Percentiles rank a stretch among this genome's conserved stretches.
Evolutionary conservation across 768 basidiomycete genomes (phyloP).

Genomic region (Hericium rajendrae): DNA sequence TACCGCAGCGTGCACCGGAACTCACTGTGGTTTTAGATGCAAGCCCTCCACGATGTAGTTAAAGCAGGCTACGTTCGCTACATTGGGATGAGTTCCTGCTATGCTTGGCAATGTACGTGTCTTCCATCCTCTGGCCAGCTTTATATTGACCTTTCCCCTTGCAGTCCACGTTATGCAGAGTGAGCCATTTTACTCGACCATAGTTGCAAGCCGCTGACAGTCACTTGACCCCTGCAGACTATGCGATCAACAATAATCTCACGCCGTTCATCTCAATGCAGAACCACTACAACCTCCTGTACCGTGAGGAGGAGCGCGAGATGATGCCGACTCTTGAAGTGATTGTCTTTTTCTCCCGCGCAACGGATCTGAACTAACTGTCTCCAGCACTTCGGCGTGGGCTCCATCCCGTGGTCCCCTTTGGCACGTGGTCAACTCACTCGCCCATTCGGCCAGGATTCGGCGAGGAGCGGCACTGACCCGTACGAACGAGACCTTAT

Average conservation of each 20-base stretch:
- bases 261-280: conserved; percentile 31
- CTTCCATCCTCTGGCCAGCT: too few relatives aligned
- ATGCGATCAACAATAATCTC: conserved; percentile 23
- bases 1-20: too few relatives aligned
- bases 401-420: conserved; percentile 1
- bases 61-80: conserved; percentile 29
- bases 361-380: background rate
- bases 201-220: background rate
- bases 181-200: background rate
- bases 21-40: conserved; percentile 16
- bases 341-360: background rate
- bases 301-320: conserved; percentile 28
- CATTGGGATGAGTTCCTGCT: conserved; percentile 21
- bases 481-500: background rate
- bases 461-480: background rate
- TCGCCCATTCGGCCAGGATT: background rate
- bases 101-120: conserved; percentile 19
- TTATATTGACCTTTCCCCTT: too few relatives aligned
- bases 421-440: conserved; percentile 1
- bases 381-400: background rate
- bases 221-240: conserved; percentile 13
- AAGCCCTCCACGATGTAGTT: conserved; percentile 31
- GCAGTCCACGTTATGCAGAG: conserved; percentile 4
- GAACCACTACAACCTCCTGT: conserved; percentile 27
- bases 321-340: conserved; percentile 21